Evolutionary conservation across 2,329 filamentous ascomycete species (phyloP), one percentile per base, ranked within the genome.

Genomic region (Xylaria sp.): DNA sequence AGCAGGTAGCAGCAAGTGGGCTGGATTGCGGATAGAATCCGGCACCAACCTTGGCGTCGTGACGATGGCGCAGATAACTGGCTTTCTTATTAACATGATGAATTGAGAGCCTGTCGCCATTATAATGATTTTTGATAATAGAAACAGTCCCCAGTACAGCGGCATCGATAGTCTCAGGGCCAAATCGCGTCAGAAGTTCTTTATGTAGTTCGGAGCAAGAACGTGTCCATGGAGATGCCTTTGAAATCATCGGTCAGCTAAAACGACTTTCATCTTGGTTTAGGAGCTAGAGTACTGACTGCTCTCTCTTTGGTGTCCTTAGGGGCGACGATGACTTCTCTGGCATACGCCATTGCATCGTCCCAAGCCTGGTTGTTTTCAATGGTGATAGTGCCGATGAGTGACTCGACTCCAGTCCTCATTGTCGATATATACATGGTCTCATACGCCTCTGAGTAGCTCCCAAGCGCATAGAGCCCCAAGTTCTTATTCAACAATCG

Each of bases 21-120:
- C 62, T 71, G 10, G 69, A 71, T 23, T 62, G 60, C n/a, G 69
- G 69, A 41, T 69, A 71, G 63, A 66, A 71, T 41, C 59, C 62
- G 2, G 69, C 60, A 13, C 66, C 69, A 9, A 64, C 54, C 10
- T 66, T 64, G 10, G 60, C 59, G 3, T 71, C 63, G 2, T 64
- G 12, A 0, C 59, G 64, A 49, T 71, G 69, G 3, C 69, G 69
- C 13, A 71, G 20, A 41, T 66, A 71, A 46, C 69, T 71, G 1
- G 69, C 69, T 25, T 71, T 71, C 52, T 71, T 71, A 49, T 71
- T 64, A 43, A 71, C 54, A 18, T 71, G 69, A 23, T 61, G 36
- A n/a, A 71, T 69, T 12, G 62, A 57, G 5, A 69, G 63, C 31
- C 66, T 62, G 13, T 71, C 61, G 8, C 62, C 69, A 3, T 52